Evolutionary conservation across 768 basidiomycete species (phyloP).

Genomic region (Termitomyces sp.): DNA sequence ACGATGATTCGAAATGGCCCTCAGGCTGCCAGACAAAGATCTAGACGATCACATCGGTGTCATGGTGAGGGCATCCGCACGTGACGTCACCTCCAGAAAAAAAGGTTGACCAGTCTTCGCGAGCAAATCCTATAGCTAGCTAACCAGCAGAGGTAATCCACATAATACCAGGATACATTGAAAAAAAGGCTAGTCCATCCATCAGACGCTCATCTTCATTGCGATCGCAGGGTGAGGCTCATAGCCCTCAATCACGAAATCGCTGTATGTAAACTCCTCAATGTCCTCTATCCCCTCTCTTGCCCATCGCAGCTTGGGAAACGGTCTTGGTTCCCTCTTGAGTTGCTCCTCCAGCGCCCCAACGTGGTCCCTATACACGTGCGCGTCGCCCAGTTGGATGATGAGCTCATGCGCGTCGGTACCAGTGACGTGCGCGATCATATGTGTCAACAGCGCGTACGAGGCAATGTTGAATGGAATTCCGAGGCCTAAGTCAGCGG

Average conservation of each 20-base stretch:
- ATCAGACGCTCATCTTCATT: constrained; percentile 94
- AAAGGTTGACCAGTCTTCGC: no score
- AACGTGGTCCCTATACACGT: constrained; percentile 92
- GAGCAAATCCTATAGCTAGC: no score
- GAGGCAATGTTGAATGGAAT: constrained; percentile 99
- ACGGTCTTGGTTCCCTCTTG: constrained; percentile 70
- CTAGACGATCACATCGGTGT: no score
- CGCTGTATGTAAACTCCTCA: constrained; percentile 77
- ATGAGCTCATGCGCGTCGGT: constrained; percentile 88
- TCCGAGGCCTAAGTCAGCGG: constrained; percentile 94
- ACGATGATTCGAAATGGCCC: not conserved
- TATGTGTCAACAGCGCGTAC: constrained; percentile 94
- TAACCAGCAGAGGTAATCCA: no score
- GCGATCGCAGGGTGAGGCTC: constrained; percentile 78
- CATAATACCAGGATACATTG: not conserved
- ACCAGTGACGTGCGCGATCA: constrained; percentile 91
- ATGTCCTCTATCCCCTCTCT: constrained; percentile 65
- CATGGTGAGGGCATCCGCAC: not conserved
- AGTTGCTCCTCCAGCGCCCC: constrained; percentile 84
- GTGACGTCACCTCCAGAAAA: not conserved
- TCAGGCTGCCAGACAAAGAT: no score
- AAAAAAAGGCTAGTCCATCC: not conserved
- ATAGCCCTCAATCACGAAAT: constrained; percentile 87
- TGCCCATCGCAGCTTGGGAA: constrained; percentile 79
- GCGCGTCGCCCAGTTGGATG: constrained; percentile 96